Percentiles rank a stretch among this genome's conserved stretches.
phyloP scores from a whole-genome alignment of 1,284 basidiomycete species.

The Cryptococcus maquisensis region DNA sequence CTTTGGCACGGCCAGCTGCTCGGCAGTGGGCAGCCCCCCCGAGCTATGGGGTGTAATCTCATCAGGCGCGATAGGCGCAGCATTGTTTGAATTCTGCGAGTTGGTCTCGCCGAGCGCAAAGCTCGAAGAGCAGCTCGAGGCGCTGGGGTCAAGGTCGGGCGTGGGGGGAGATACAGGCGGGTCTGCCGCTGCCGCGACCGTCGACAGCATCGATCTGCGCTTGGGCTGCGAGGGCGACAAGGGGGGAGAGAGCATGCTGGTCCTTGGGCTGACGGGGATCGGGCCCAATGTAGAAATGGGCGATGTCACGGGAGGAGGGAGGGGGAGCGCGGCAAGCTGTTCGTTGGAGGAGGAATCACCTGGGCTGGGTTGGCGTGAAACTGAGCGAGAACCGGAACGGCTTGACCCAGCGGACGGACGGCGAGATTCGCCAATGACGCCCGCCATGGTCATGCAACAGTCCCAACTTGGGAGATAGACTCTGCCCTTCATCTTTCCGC shows the following conservation, averaged over 20 bases:
- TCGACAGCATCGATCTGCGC: background rate
- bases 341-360: background rate
- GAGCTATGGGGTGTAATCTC: background rate
- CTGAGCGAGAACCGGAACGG: too few relatives aligned
- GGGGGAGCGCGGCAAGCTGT: background rate
- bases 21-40: background rate
- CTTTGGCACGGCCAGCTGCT: background rate
- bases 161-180: slow-evolving; percentile 19
- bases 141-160: slow-evolving; percentile 29
- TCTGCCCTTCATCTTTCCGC: slow-evolving; percentile 3
- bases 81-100: slow-evolving; percentile 5
- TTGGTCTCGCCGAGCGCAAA: slow-evolving; percentile 10
- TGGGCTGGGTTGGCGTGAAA: background rate
- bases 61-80: background rate
- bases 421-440: slow-evolving; percentile 12
- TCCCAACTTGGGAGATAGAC: slow-evolving; percentile 33
- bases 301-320: background rate
- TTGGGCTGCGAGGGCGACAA: background rate
- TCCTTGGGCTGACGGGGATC: background rate
- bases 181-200: background rate
- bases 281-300: too few relatives aligned
- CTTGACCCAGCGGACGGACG: background rate
- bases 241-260: background rate
- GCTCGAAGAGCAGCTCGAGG: slow-evolving; percentile 8
- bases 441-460: slow-evolving; percentile 21